A percentile compares a stretch with the other conserved stretches of the same genome.
Evolutionary conservation across 73 alveolate genomes (phyloP).

Genomic region (Tetrahymena elliotti): DNA sequence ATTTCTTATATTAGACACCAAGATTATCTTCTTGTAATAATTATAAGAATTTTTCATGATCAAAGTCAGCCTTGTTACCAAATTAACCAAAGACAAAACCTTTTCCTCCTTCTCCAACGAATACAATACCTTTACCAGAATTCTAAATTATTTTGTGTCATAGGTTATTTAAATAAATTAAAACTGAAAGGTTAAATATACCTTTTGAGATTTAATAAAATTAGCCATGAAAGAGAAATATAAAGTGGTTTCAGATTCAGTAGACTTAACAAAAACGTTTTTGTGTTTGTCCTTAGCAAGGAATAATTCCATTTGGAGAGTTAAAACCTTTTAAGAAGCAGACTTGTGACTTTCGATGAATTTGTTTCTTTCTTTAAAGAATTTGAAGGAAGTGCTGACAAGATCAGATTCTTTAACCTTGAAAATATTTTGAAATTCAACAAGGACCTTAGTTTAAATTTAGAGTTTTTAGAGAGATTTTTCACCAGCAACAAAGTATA

Average conservation of each 20-base stretch:
- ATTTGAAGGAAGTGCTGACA: conserved; percentile 84
- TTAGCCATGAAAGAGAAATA: conserved; percentile 58
- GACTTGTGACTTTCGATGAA: conserved; percentile 56
- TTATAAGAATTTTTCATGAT: neutral
- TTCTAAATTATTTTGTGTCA: neutral
- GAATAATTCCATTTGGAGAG: conserved; percentile 63
- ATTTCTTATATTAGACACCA: neutral
- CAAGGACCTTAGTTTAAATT: conserved; percentile 64
- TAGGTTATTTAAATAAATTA: neutral
- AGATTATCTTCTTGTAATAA: neutral
- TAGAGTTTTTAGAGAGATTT: conserved; percentile 82
- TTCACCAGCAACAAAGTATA: conserved; percentile 94
- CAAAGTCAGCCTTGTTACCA: neutral
- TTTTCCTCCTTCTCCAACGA: neutral
- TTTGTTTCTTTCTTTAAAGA: conserved; percentile 82
- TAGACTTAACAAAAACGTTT: conserved; percentile 37
- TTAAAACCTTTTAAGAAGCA: conserved; percentile 66
- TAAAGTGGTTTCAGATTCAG: conserved; percentile 57
- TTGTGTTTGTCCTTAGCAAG: conserved; percentile 2
- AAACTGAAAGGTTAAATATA: neutral
- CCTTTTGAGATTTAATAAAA: neutral
- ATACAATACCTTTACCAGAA: neutral
- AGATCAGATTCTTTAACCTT: conserved; percentile 74
- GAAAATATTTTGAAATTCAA: conserved; percentile 69
- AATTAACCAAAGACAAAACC: neutral